Conservation (phyloP, 768 basidiomycete species). For the Cyclocybe cylindracea region DNA sequence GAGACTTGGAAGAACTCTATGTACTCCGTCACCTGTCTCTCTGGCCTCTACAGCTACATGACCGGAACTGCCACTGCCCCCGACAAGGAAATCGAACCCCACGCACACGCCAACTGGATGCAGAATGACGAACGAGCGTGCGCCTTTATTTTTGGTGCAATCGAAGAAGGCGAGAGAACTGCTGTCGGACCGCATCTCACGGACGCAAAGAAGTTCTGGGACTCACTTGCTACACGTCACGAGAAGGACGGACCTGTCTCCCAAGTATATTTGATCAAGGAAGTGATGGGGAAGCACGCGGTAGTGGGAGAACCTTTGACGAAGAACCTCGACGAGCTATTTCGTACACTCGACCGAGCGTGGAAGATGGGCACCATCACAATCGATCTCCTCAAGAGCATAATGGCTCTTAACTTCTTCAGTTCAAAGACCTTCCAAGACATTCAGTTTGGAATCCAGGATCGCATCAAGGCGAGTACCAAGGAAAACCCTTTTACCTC, state of each 20-base stretch:
- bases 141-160: background rate
- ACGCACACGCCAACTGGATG: no score
- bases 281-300: background rate
- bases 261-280: background rate
- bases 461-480: conserved; percentile 8
- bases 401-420: conserved; percentile 9
- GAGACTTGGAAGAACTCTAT: background rate
- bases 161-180: background rate
- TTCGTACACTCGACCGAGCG: conserved; percentile 4
- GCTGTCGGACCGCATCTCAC: background rate
- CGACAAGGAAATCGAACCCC: no score
- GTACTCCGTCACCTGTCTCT: no score
- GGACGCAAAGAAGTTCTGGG: background rate
- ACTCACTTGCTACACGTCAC: background rate
- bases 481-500: conserved; percentile 7
- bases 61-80: no score
- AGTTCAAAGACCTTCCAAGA: conserved; percentile 2
- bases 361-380: conserved; percentile 11
- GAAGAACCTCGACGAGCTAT: background rate
- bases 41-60: no score
- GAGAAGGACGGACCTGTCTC: background rate
- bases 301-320: conserved; percentile 1
- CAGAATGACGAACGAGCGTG: background rate
- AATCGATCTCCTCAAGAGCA: conserved; percentile 12
- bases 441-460: conserved; percentile 7